These are phyloP conservation scores for Echium plantagineum DNA, from an alignment of 257 asterid genomes.

Conservation along the genomic window DNA sequence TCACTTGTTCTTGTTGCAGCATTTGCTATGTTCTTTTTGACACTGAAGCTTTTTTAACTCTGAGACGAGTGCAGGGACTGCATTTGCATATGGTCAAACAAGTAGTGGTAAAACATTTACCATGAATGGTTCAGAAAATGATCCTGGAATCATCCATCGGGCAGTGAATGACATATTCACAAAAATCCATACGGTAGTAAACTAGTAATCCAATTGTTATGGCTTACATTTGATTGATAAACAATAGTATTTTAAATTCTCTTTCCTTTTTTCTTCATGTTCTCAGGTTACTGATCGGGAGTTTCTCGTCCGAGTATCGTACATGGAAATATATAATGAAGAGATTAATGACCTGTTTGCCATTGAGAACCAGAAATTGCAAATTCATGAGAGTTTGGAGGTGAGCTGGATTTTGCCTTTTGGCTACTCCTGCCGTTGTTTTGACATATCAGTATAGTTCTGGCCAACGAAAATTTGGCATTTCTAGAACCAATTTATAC, in stretches of 20 bases:
- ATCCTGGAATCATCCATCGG: conserved; percentile 77
- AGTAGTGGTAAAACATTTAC: conserved; percentile 98
- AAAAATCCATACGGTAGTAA: conserved; percentile 54
- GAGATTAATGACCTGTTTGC: conserved; percentile 89
- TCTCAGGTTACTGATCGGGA: conserved; percentile 64
- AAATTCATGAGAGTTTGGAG: conserved; percentile 96
- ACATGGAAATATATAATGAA: conserved; percentile 96
- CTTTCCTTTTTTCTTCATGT: conserved; percentile 12
- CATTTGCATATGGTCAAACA: conserved; percentile 97
- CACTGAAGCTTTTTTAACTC: neutral
- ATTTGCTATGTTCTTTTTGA: neutral
- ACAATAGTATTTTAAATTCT: conserved; percentile 1
- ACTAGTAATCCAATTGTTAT: conserved; percentile 12
- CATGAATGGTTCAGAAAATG: conserved; percentile 89
- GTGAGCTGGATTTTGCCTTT: conserved; percentile 28
- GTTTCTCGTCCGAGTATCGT: conserved; percentile 86
- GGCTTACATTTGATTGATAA: neutral
- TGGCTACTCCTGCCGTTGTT: neutral
- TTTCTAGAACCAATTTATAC: too few species aligned
- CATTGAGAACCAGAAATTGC: conserved; percentile 84
- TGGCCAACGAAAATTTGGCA: too few species aligned
- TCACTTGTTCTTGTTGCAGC: neutral
- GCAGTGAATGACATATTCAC: conserved; percentile 75
- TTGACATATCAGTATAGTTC: neutral
- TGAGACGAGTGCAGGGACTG: conserved; percentile 57